Conservation (phyloP, 1,139 yeast genomes). For the Zhuliangozyma blackwelliae region DNA sequence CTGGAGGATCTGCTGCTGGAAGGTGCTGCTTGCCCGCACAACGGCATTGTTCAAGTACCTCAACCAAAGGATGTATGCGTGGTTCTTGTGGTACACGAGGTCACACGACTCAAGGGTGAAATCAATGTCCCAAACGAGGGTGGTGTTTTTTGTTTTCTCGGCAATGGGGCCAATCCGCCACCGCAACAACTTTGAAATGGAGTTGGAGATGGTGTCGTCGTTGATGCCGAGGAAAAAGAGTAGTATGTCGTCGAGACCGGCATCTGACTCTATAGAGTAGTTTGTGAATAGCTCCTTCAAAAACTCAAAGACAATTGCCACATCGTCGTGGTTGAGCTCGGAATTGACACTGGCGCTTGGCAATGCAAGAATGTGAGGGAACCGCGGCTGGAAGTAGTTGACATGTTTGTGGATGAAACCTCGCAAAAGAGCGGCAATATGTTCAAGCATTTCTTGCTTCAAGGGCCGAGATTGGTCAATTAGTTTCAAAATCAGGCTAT, state of each 20-base stretch:
- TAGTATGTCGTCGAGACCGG: conserved; percentile 21
- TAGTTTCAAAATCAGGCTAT: conserved; percentile 13
- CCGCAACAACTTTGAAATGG: conserved; percentile 36
- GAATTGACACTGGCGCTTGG: background rate
- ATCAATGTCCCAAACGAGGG: conserved; percentile 44
- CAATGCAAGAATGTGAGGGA: background rate
- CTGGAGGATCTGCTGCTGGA: conserved; percentile 29
- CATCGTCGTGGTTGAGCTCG: conserved; percentile 2
- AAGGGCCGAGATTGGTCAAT: conserved; percentile 17
- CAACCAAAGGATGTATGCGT: conserved; percentile 53
- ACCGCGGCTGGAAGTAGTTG: conserved; percentile 5
- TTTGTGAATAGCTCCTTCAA: conserved; percentile 14
- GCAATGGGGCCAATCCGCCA: conserved; percentile 43
- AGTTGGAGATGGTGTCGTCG: conserved; percentile 28
- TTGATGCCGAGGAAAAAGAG: conserved; percentile 27
- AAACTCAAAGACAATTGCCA: conserved; percentile 10
- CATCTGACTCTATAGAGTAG: too few relatives aligned
- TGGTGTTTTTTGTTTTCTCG: conserved; percentile 15
- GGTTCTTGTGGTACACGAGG: conserved; percentile 30
- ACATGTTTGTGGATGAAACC: conserved; percentile 6
- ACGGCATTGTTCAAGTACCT: conserved; percentile 37
- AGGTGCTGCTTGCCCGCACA: conserved; percentile 15
- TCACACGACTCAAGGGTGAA: conserved; percentile 27
- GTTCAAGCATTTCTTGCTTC: conserved; percentile 13
- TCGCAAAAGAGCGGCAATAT: conserved; percentile 8